Conservation (phyloP, 2,329 filamentous ascomycete species). For the Tolypocladium album region DNA sequence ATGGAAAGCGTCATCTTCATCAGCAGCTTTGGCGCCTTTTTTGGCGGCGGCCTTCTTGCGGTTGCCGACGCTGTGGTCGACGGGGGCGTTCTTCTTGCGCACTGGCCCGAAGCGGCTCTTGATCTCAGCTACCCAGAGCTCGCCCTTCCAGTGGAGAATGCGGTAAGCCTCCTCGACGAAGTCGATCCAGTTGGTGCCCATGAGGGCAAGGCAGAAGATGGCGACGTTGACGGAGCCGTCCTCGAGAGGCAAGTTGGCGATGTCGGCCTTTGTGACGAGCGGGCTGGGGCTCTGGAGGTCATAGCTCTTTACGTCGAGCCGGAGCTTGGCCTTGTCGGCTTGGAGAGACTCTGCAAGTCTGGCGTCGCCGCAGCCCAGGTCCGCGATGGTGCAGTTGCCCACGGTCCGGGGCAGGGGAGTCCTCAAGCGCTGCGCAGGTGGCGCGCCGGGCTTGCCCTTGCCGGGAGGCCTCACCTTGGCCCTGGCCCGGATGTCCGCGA, state of each 20-base stretch:
- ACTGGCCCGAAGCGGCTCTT: constrained; percentile 68
- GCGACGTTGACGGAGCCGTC: constrained; percentile 74
- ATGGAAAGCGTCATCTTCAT: constrained; percentile 36
- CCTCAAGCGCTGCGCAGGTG: constrained; percentile 13
- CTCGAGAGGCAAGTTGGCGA: constrained; percentile 67
- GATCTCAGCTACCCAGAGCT: constrained; percentile 96
- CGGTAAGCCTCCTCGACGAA: constrained; percentile 96
- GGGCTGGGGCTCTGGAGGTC: constrained; percentile 71
- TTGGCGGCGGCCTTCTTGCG: constrained; percentile 40
- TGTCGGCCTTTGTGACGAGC: constrained; percentile 80
- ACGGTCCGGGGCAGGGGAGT: constrained; percentile 59
- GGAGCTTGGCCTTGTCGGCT: constrained; percentile 51
- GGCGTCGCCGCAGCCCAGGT: constrained; percentile 90
- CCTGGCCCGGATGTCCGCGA: constrained; percentile 58
- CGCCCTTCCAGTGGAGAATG: constrained; percentile 83
- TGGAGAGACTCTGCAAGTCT: constrained; percentile 62
- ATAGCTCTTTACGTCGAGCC: constrained; percentile 69
- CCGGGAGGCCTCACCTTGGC: constrained; percentile 37
- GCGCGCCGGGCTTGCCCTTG: constrained; percentile 17
- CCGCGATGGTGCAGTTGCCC: constrained; percentile 69
- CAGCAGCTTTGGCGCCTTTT: constrained; percentile 37
- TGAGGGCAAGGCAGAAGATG: constrained; percentile 91
- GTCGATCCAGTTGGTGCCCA: constrained; percentile 97
- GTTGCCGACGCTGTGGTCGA: constrained; percentile 63
- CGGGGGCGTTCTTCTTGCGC: constrained; percentile 25